These are phyloP conservation scores for Quercus alba DNA, from an alignment of 306 rosid species.

Conservation along the genomic window DNA sequence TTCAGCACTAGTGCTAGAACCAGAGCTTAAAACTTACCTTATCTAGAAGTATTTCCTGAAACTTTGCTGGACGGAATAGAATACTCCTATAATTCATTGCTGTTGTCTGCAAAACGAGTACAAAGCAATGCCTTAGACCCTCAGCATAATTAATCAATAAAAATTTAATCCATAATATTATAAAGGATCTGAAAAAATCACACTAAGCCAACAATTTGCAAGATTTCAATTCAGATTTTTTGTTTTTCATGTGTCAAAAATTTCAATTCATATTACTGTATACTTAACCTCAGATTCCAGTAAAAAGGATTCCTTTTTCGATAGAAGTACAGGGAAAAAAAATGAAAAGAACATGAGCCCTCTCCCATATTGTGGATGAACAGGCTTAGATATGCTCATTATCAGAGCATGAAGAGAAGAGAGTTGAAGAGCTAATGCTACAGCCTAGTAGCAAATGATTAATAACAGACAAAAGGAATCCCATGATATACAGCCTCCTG, in stretches of 20 bases:
- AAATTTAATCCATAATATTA: neutral
- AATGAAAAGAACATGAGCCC: neutral
- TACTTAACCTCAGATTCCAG: neutral
- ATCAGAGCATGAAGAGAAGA: neutral
- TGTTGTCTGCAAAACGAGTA: slow-evolving; percentile 44
- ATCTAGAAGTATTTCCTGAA: slow-evolving; percentile 82
- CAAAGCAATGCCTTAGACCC: neutral
- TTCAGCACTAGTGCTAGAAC: neutral
- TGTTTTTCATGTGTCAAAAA: no score
- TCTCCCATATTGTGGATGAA: neutral
- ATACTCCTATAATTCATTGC: slow-evolving; percentile 47
- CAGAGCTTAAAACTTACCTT: slow-evolving; percentile 47
- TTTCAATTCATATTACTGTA: neutral
- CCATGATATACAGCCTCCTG: neutral
- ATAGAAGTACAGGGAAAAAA: neutral
- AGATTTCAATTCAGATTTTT: neutral
- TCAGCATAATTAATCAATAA: neutral
- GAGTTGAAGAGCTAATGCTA: neutral
- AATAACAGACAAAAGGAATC: neutral
- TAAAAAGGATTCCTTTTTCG: neutral
- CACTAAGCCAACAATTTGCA: neutral
- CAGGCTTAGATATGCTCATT: neutral
- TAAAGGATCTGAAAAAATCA: neutral
- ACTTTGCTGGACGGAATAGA: slow-evolving; percentile 42
- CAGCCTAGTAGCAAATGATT: neutral